A percentile compares a stretch with the other conserved stretches of the same genome.
Evolutionary conservation across 2,329 filamentous ascomycete genomes (phyloP).

Genomic region (Zasmidium citrigriseum): DNA sequence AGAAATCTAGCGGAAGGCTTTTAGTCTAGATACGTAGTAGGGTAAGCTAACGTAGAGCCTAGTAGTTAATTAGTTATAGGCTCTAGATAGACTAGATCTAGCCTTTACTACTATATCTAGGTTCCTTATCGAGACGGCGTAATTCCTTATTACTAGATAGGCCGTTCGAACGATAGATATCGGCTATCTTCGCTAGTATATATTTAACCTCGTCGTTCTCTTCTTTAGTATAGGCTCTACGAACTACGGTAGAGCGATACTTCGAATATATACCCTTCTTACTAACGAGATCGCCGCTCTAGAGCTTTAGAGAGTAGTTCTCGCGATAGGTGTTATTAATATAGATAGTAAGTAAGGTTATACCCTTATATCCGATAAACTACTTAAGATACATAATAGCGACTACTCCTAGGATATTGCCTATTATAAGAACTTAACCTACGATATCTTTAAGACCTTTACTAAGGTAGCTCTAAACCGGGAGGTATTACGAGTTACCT

Average conservation of each 20-base stretch:
- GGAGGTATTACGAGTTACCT: not conserved
- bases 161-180: not conserved
- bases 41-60: not conserved
- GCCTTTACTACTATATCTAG: not conserved
- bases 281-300: not conserved
- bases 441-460: not conserved
- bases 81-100: not conserved
- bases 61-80: too few species aligned
- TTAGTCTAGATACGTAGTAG: not conserved
- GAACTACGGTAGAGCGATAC: not conserved
- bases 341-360: not conserved
- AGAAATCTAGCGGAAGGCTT: constrained; percentile 1
- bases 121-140: not conserved
- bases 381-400: not conserved
- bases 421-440: not conserved
- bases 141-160: not conserved
- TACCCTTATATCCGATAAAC: not conserved
- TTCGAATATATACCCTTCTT: not conserved
- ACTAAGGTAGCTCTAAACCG: not conserved
- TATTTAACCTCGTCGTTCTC: not conserved
- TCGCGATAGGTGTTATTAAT: not conserved
- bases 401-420: constrained; percentile 2
- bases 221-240: not conserved
- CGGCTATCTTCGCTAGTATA: not conserved
- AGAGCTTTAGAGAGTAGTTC: not conserved